Conservation (phyloP, 2,329 filamentous ascomycete species). For the Pestalotiopsis sp. region DNA sequence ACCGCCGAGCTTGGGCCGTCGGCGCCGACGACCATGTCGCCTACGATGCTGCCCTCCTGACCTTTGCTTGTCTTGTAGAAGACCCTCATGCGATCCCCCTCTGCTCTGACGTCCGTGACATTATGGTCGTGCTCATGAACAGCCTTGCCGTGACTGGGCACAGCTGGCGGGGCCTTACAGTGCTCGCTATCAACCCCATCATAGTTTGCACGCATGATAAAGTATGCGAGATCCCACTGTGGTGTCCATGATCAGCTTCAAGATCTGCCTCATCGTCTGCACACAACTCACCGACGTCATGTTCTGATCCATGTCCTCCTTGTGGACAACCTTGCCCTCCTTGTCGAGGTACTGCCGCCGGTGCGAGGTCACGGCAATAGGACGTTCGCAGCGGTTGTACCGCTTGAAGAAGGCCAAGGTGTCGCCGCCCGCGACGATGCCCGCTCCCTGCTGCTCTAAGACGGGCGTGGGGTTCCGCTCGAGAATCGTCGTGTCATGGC, state of each 20-base stretch:
- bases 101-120: slow-evolving; percentile 31
- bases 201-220: slow-evolving; percentile 46
- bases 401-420: slow-evolving; percentile 42
- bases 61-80: slow-evolving; percentile 34
- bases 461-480: slow-evolving; percentile 44
- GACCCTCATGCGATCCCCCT: slow-evolving; percentile 29
- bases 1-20: slow-evolving; percentile 45
- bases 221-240: slow-evolving; percentile 46
- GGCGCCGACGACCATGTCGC: slow-evolving; percentile 44
- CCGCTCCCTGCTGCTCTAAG: slow-evolving; percentile 51
- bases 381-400: slow-evolving; percentile 40
- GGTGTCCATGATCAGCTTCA: not conserved
- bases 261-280: not conserved
- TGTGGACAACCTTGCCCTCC: slow-evolving; percentile 34
- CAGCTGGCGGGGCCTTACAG: slow-evolving; percentile 28
- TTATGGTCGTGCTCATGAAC: slow-evolving; percentile 34
- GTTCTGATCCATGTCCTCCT: slow-evolving; percentile 36
- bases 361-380: slow-evolving; percentile 31
- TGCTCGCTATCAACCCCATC: slow-evolving; percentile 38
- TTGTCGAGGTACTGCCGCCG: slow-evolving; percentile 36
- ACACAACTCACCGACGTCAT: slow-evolving; percentile 41
- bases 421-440: slow-evolving; percentile 47
- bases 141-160: slow-evolving; percentile 29
- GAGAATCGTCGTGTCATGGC: slow-evolving; percentile 44
- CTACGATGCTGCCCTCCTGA: slow-evolving; percentile 30